These are phyloP conservation scores for Miamiensis avidus DNA, from an alignment of 169 alveolate genomes.

Conservation along the genomic window DNA sequence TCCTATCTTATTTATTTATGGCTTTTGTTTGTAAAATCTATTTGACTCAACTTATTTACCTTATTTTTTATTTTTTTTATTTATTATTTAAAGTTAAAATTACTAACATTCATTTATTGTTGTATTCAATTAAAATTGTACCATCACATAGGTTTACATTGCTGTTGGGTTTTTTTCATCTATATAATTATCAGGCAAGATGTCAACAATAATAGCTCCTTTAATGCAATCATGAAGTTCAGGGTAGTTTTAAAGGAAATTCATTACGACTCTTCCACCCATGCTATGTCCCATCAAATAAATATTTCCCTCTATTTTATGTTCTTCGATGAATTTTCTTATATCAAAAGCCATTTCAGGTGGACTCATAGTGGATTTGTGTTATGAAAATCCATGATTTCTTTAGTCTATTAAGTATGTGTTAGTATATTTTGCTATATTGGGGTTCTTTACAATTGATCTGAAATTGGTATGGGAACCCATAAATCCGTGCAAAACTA, in stretches of 20 bases:
- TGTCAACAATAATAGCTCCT: slow-evolving; percentile 56
- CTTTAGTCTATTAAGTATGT: slow-evolving; percentile 55
- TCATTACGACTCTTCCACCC: slow-evolving; percentile 66
- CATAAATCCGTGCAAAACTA: slow-evolving; percentile 41
- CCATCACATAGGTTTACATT: not conserved
- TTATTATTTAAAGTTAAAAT: too few species aligned
- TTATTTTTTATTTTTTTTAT: too few species aligned
- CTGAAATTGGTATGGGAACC: slow-evolving; percentile 44
- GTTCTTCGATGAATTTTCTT: slow-evolving; percentile 47
- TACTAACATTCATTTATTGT: too few species aligned
- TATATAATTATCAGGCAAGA: slow-evolving; percentile 45
- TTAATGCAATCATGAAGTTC: slow-evolving; percentile 33
- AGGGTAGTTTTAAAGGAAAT: slow-evolving; percentile 43
- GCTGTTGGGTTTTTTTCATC: not conserved
- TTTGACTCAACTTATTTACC: not conserved
- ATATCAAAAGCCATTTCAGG: slow-evolving; percentile 59
- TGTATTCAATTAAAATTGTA: not conserved
- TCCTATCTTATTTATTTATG: not conserved
- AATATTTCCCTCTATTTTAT: slow-evolving; percentile 32
- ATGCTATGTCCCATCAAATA: slow-evolving; percentile 66
- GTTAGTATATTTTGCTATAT: slow-evolving; percentile 12
- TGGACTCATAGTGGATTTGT: slow-evolving; percentile 46
- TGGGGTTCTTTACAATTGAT: not conserved
- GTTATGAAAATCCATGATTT: slow-evolving; percentile 64
- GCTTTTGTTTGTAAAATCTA: not conserved